phyloP scores from a whole-genome alignment of 2,329 filamentous ascomycete species.

The Parascedosporium putredinis region DNA sequence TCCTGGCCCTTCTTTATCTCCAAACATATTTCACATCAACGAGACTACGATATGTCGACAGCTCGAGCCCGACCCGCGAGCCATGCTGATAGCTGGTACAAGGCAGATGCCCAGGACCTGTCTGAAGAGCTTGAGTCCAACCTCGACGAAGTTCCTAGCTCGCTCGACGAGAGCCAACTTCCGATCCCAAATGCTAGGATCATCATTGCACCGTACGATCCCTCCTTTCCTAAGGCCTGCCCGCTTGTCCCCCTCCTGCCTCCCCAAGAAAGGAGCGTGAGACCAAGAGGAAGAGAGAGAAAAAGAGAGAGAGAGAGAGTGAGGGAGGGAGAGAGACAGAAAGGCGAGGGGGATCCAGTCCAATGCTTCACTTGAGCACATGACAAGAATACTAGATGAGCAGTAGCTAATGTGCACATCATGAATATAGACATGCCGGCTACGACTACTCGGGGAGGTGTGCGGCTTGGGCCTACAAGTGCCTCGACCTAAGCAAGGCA shows the following conservation, averaged over 20 bases:
- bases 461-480: slow-evolving; percentile 90
- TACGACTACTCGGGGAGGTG: slow-evolving; percentile 86
- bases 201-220: slow-evolving; percentile 82
- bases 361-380: no score
- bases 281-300: no score
- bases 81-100: slow-evolving; percentile 88
- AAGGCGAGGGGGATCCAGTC: no score
- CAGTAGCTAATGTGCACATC: neutral
- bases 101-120: slow-evolving; percentile 47
- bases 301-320: no score
- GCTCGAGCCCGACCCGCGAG: slow-evolving; percentile 38
- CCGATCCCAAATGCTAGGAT: slow-evolving; percentile 68
- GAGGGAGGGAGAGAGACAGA: no score
- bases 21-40: no score
- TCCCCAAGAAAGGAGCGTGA: no score
- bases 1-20: no score
- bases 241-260: neutral
- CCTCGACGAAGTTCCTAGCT: slow-evolving; percentile 59
- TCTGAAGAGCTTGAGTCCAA: slow-evolving; percentile 61
- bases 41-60: neutral
- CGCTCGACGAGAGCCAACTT: slow-evolving; percentile 37
- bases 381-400: no score
- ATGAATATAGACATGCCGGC: slow-evolving; percentile 67
- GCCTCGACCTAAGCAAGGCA: slow-evolving; percentile 67
- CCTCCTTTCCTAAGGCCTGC: neutral